A percentile compares a stretch with the other conserved stretches of the same genome.
Evolutionary conservation across 2,329 filamentous ascomycete species (phyloP).

Genomic region (Colletotrichum sp.): DNA sequence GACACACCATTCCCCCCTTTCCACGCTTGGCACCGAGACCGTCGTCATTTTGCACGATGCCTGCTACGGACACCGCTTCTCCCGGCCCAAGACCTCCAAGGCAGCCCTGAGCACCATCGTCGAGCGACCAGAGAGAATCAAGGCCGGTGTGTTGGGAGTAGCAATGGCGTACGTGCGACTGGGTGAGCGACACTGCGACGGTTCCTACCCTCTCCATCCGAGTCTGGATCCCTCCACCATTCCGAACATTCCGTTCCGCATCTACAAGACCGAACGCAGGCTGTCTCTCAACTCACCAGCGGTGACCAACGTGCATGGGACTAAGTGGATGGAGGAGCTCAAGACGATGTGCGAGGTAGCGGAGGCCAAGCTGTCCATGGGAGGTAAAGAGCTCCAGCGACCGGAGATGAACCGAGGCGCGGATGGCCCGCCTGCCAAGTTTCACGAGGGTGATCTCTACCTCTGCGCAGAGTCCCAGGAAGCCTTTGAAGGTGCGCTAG

Average conservation of each 20-base stretch:
- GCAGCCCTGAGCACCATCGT: conserved; percentile 80
- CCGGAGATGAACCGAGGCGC: conserved; percentile 63
- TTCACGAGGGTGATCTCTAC: conserved; percentile 92
- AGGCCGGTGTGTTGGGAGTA: conserved; percentile 81
- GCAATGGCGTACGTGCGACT: conserved; percentile 90
- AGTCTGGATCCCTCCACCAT: conserved; percentile 59
- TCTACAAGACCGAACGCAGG: conserved; percentile 78
- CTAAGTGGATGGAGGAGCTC: conserved; percentile 92
- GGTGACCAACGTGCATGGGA: conserved; percentile 90
- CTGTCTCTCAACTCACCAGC: conserved; percentile 75
- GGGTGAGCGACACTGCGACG: conserved; percentile 78
- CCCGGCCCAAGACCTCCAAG: conserved; percentile 79
- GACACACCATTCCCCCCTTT: conserved; percentile 57
- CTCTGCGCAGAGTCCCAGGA: conserved; percentile 84
- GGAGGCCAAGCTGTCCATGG: conserved; percentile 76
- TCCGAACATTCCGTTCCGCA: conserved; percentile 77
- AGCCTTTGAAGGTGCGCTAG: conserved; percentile 89
- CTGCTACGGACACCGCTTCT: conserved; percentile 93
- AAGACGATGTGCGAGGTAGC: conserved; percentile 84
- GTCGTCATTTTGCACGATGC: conserved; percentile 90
- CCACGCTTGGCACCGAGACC: conserved; percentile 60
- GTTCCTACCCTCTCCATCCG: conserved; percentile 70
- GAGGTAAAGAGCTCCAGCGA: conserved; percentile 78
- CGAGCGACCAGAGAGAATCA: conserved; percentile 89
- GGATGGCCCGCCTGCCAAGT: conserved; percentile 52